These are phyloP conservation scores for Cordyceps cicadae DNA, from an alignment of 2,329 filamentous ascomycete genomes.

Conservation along the genomic window DNA sequence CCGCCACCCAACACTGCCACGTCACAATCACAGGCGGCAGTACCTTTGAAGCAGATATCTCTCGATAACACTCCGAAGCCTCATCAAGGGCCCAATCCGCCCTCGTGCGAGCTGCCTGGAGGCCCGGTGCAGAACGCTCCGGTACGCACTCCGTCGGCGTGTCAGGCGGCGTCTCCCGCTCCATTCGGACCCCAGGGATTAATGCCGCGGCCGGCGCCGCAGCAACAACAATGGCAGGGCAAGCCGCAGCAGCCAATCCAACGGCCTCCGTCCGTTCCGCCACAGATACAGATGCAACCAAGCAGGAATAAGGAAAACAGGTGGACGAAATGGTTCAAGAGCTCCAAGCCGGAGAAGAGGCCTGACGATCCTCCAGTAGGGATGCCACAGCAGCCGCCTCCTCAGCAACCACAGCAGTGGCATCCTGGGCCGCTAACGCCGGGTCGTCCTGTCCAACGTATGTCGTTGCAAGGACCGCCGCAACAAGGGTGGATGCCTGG, in stretches of 20 bases:
- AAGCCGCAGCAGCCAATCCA: constrained; percentile 11
- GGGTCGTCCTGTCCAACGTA: neutral
- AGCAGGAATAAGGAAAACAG: constrained; percentile 19
- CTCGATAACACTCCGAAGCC: neutral
- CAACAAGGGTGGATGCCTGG: neutral
- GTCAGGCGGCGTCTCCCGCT: constrained; percentile 12
- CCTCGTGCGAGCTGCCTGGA: neutral
- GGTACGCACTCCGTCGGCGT: neutral
- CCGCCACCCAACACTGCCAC: neutral
- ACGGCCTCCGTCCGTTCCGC: constrained; percentile 14
- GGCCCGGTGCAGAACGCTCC: neutral
- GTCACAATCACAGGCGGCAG: neutral
- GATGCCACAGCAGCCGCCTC: constrained; percentile 6
- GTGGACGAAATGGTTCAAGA: constrained; percentile 25
- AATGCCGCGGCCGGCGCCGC: constrained; percentile 2
- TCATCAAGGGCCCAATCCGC: neutral
- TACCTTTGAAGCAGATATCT: neutral
- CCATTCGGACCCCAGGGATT: neutral
- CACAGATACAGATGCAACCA: constrained; percentile 15
- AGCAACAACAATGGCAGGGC: neutral
- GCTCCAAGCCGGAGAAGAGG: constrained; percentile 14
- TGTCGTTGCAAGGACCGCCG: neutral
- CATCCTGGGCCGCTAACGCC: neutral
- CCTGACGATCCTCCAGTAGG: neutral
- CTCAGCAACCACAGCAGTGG: constrained; percentile 3